Evolutionary conservation across 345 rosid species (phyloP), one percentile per base, ranked within the genome.

Genomic region (Bruguiera parviflora): DNA sequence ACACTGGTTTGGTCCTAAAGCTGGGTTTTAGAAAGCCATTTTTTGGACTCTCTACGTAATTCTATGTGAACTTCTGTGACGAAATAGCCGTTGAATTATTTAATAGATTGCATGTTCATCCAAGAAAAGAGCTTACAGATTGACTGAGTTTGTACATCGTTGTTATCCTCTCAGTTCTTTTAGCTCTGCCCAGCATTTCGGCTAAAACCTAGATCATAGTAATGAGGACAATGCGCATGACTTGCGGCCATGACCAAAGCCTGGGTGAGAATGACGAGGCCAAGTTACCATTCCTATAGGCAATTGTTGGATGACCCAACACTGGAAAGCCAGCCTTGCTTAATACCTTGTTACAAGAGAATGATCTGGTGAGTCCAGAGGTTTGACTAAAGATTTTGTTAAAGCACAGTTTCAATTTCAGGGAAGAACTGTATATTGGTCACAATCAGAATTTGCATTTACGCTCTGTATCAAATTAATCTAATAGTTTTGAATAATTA

Each of bases 241-340:
- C 67, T 56, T 64, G 1, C 35, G 64, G 35, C 6, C 35, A 69
- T 65, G 85, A 81, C 22, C 57, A 69, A 61, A 74, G 64, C 76
- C 78, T 77, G 52, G 62, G 63, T 75, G 89, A 88, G 75, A 79
- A 5, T 77, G 91, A 88, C 37, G 95, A 88, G 55, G 79, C 90
- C 59, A 88, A 87, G 81, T 71, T 88, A 83, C 92, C 96, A 31
- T 76, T 94, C 74, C 98, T 89, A 84, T 78, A 91, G 71, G 98
- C 98, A 75, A 89, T 94, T 68, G 96, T 94, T 5, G 97, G 97
- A n/a, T 79, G 88, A 67, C 97, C 98, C 11, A 94, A 94, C 83
- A 96, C 89, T 53, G 98, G 98, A 73, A 94, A 94, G 81, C 91
- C 98, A 31, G 88, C 98, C 8, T 78, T 94, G 84, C 78, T 94